A percentile compares a stretch with the other conserved stretches of the same genome.
These are phyloP conservation scores for Cystobasidium tubakii DNA, from an alignment of 768 basidiomycete species.

Conservation along the genomic window DNA sequence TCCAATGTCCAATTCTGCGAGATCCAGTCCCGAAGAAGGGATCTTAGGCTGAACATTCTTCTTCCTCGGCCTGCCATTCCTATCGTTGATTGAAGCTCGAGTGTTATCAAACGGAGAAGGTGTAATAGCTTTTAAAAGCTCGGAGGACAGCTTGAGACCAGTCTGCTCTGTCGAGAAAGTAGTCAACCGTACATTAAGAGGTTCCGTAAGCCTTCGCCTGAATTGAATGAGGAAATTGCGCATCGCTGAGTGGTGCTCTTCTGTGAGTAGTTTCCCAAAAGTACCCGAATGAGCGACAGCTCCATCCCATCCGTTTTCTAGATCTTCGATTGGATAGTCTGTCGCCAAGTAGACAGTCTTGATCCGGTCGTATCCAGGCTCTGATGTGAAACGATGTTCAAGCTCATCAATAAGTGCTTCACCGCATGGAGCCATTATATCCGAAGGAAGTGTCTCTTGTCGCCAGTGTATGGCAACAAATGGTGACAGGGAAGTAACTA, in stretches of 20 bases:
- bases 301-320: conserved; percentile 39
- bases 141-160: conserved; percentile 44
- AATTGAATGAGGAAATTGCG: conserved; percentile 54
- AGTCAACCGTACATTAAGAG: conserved; percentile 53
- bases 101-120: background rate
- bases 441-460: conserved; percentile 55
- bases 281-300: conserved; percentile 52
- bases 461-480: conserved; percentile 60
- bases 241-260: conserved; percentile 55
- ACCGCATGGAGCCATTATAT: conserved; percentile 55
- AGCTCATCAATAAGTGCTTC: conserved; percentile 55
- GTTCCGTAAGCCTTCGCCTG: conserved; percentile 49
- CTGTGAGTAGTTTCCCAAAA: conserved; percentile 52
- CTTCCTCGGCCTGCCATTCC: conserved; percentile 23
- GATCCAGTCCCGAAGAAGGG: conserved; percentile 11
- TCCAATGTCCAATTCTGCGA: conserved; percentile 53
- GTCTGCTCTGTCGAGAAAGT: conserved; percentile 52
- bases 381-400: background rate
- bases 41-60: background rate
- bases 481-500: conserved; percentile 50
- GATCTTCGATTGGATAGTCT: conserved; percentile 54
- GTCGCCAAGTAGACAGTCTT: conserved; percentile 58
- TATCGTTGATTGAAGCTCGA: background rate
- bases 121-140: conserved; percentile 47
- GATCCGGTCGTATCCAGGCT: conserved; percentile 46